Base-by-base conservation (phyloP, 306 rosid genomes). In the Erythrophleum fordii region DNA sequence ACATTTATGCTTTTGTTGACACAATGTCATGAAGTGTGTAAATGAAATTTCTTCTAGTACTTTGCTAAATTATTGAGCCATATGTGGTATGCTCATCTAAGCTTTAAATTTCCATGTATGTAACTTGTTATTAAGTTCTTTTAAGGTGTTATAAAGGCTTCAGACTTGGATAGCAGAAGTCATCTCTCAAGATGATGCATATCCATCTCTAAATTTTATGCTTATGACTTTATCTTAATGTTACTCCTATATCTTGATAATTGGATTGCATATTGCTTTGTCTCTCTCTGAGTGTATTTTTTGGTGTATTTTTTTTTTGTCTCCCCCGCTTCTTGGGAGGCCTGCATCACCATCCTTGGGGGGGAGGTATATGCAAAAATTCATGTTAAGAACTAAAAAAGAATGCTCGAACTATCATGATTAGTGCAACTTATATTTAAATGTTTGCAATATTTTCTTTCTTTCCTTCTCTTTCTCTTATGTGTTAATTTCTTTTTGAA, bases 21-120 rank as follows among this genome's bases (percentile, higher is more conserved):
- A 44, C 52, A 68, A 28, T 68, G 53, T 42, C 76, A 58, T 79
- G 77, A 7, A 79, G 46, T 26, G 5, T 49, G 16, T 59, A 28
- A 55, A n/a, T 67, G 42, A 16, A 56, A 55, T 39, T 72, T 71
- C 49, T 64, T 59, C n/a, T 48, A 31, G 44, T n/a, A 26, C n/a
- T n/a, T 49, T 37, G 48, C 49, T n/a, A 5, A 66, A 37, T 11
- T 59, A 59, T 59, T 66, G 23, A 66, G 72, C 31, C 17, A 11
- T 20, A 37, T 11, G 11, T 41, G 31, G n/a, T n/a, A 42, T 35
- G 13, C 11, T 4, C 14, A 18, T 39, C 45, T 37, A 16, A 66
- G 29, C 17, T 39, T n/a, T 66, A 11, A 62, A 17, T 62, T 62
- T 65, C 39, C 3, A 31, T 64, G 25, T 5, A 17, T 34, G 14